These are phyloP conservation scores for Fusarium sp. DNA, from an alignment of 2,329 filamentous ascomycete genomes.

Conservation along the genomic window DNA sequence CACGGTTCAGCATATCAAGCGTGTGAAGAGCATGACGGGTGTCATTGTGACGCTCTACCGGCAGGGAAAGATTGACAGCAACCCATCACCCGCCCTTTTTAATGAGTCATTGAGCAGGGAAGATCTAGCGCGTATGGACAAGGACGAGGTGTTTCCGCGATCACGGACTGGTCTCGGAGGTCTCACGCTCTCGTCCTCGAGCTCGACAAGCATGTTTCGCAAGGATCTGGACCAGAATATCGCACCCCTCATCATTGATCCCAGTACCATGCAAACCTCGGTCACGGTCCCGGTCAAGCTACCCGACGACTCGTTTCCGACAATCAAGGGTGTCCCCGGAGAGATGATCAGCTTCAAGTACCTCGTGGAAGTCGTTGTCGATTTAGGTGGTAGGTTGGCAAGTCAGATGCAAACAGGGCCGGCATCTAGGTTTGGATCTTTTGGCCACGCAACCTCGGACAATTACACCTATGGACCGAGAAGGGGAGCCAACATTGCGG, in stretches of 20 bases:
- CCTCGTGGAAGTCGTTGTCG: slow-evolving; percentile 91
- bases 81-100: slow-evolving; percentile 69
- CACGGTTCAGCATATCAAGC: slow-evolving; percentile 88
- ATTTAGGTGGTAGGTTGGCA: slow-evolving; percentile 88
- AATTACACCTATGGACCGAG: slow-evolving; percentile 52
- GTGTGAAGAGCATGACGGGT: slow-evolving; percentile 90
- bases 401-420: slow-evolving; percentile 78
- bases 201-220: slow-evolving; percentile 92
- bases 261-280: slow-evolving; percentile 81
- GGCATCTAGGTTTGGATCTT: slow-evolving; percentile 58
- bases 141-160: slow-evolving; percentile 88
- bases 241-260: slow-evolving; percentile 90
- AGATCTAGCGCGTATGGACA: slow-evolving; percentile 77
- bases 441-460: slow-evolving; percentile 48
- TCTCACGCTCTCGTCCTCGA: slow-evolving; percentile 87
- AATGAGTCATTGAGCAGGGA: slow-evolving; percentile 70
- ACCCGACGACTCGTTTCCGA: slow-evolving; percentile 92
- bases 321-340: slow-evolving; percentile 89
- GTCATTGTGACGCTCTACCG: slow-evolving; percentile 94
- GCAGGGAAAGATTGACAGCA: slow-evolving; percentile 90
- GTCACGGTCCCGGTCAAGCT: slow-evolving; percentile 88
- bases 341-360: slow-evolving; percentile 97
- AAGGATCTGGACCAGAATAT: slow-evolving; percentile 95
- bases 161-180: slow-evolving; percentile 90
- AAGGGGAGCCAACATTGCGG: slow-evolving; percentile 77